Evolutionary conservation across 1,139 yeast species (phyloP), one percentile per base, ranked within the genome.

Genomic region (Diutina siamensis): DNA sequence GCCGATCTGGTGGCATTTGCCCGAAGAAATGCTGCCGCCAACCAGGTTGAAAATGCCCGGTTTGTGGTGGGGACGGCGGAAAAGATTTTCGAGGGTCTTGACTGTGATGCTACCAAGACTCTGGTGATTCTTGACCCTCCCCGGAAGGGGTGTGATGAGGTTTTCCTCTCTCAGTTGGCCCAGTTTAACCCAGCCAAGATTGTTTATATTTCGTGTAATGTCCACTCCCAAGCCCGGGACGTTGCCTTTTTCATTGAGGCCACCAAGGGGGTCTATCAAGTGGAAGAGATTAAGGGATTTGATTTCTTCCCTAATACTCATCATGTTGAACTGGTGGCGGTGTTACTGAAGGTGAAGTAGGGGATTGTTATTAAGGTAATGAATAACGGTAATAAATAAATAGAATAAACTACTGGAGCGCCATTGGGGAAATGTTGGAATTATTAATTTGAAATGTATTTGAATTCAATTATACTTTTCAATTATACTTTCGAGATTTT

Each of bases 271-370:
- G 57, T 72, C 34, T 92, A 87, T 65, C 67, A 65, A 49, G 75
- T 92, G 45, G 95, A 85, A 54, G 82, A 92, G 53, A 72, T 92
- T 36, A 78, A 89, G 57, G 98, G 98, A 1, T 92, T 92, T 63
- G 98, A 92, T 63, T 89, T 92, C 64, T 92, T 92, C 71, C 98
- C 98, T 3, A 97, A 89, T 62, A 92, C 98, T 0, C 95, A 92
- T 58, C 98, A 92, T 59, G 97, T 92, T 46, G 98, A 92, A 63
- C 80, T 95, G 59, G 94, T 89, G 28, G 95, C 96, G 9, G 97
- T 92, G 4, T 68, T 92, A 52, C 52, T 49, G 35, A 45, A 22
- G 22, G 35, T 32, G 35, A n/a, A n/a, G n/a, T n/a, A n/a, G n/a
- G n/a, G n/a, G n/a, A n/a, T n/a, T n/a, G n/a, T n/a, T n/a, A n/a